A percentile compares a stretch with the other conserved stretches of the same genome.
These are phyloP conservation scores for Cyclocybe cylindracea DNA, from an alignment of 768 basidiomycete species.

Conservation along the genomic window DNA sequence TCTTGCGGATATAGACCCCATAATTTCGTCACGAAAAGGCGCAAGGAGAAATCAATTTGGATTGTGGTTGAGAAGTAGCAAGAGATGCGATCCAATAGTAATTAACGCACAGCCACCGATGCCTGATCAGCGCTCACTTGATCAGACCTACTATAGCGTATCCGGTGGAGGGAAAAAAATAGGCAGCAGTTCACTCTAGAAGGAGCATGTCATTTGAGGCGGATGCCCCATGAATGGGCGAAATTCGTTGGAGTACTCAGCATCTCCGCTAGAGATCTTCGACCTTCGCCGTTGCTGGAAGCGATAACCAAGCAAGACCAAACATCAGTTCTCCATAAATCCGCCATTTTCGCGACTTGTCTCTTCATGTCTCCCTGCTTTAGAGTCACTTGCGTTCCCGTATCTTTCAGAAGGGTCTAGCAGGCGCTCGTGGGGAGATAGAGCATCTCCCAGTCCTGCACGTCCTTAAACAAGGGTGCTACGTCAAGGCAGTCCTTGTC, in stretches of 20 bases:
- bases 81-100: background rate
- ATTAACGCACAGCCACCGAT: background rate
- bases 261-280: too few relatives aligned
- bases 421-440: conserved; percentile 76
- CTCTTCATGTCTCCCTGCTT: conserved; percentile 53
- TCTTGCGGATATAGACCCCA: conserved; percentile 64
- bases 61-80: background rate
- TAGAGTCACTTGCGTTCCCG: conserved; percentile 72
- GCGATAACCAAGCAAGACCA: conserved; percentile 34
- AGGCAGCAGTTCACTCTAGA: too few relatives aligned
- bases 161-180: too few relatives aligned
- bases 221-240: too few relatives aligned
- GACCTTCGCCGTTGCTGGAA: background rate
- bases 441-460: conserved; percentile 35
- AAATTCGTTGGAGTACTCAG: too few relatives aligned
- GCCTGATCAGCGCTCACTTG: too few relatives aligned
- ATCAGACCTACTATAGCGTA: too few relatives aligned
- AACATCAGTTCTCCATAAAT: conserved; percentile 34
- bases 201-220: too few relatives aligned
- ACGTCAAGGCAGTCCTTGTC: conserved; percentile 13
- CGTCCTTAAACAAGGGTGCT: conserved; percentile 19
- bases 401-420: conserved; percentile 38
- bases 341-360: conserved; percentile 4
- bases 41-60: background rate
- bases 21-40: background rate